Base-by-base conservation (phyloP, 2,329 filamentous ascomycete species). In the Colletotrichum sp. region DNA sequence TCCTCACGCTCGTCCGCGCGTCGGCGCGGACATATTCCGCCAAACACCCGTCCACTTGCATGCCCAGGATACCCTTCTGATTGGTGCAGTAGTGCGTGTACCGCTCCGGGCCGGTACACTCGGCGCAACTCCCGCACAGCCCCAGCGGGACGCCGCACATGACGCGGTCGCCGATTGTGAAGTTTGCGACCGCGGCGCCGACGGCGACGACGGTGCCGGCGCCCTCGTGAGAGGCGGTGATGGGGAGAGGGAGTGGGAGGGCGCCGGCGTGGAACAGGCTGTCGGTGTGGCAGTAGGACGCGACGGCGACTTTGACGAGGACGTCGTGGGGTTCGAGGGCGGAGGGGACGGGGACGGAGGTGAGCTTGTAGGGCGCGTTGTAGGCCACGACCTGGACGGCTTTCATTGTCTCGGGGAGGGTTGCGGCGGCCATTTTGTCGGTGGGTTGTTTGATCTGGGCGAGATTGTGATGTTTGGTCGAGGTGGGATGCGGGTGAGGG, bases 231-330 rank as follows among this genome's bases (percentile, higher is more conserved):
- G 89, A 92, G 8, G 85, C 89, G 10, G 87, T 92, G 72, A 86
- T 85, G 0, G 91, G 91, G 1, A 92, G 84, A 5, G 81, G 71
- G 0, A 86, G 85, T 8, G 80, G 82, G 80, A 92, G 89, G 62
- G 86, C 81, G 64, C 91, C 91, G 3, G 84, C 79, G 8, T 80
- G 79, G 6, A 92, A 90, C 89, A 92, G 91, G 76, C 82, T 82
- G 83, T 93, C 91, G 1, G 92, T 93, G 84, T 93, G 91, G 84
- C 91, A 93, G 80, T 92, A 88, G 2, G 90, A 91, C 12, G 90
- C 91, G 18, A 90, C 90, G 71, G 89, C 90, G 68, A 92, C 85
- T 81, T 91, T 91, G 79, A 93, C 85, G 44, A 93, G 87, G n/a
- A 93, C 83, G 77, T 93, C 91, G 77, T 89, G 79, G 0, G 88